phyloP scores from a whole-genome alignment of 2,329 filamentous ascomycete genomes.

The Colletotrichum acutatum region DNA sequence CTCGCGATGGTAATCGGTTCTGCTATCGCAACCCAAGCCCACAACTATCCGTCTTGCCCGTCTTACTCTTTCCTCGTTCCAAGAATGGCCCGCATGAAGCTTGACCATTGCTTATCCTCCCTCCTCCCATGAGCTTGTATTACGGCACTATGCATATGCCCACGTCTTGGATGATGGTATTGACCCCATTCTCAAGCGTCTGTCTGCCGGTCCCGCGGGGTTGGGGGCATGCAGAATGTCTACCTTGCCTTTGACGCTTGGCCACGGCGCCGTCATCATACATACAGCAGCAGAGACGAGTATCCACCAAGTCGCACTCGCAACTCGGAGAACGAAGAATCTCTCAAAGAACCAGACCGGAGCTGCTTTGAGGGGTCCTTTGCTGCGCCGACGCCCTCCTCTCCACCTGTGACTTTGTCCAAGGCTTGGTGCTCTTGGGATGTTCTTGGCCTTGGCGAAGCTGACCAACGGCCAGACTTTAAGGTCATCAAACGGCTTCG shows the following conservation, averaged over 20 bases:
- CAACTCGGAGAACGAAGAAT: background rate
- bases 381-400: conserved; percentile 23
- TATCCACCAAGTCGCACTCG: conserved; percentile 3
- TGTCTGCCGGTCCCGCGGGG: conserved; percentile 3
- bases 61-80: conserved; percentile 10
- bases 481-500: background rate
- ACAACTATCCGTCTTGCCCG: conserved; percentile 20
- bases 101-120: background rate
- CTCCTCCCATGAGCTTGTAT: conserved; percentile 24
- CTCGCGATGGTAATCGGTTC: conserved; percentile 21
- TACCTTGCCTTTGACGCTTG: background rate
- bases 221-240: conserved; percentile 1
- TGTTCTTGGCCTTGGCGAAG: conserved; percentile 28
- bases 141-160: conserved; percentile 29
- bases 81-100: conserved; percentile 6
- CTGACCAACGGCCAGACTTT: background rate
- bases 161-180: conserved; percentile 33
- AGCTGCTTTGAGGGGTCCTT: background rate
- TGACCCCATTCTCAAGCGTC: background rate
- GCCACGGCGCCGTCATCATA: conserved; percentile 23
- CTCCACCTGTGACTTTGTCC: conserved; percentile 11
- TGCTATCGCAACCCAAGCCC: conserved; percentile 23
- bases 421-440: conserved; percentile 12
- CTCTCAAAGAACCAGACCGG: background rate
- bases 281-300: background rate